Evolutionary conservation across 1,139 yeast species (phyloP).

Genomic region (Barnettozyma hawaiiensis): DNA sequence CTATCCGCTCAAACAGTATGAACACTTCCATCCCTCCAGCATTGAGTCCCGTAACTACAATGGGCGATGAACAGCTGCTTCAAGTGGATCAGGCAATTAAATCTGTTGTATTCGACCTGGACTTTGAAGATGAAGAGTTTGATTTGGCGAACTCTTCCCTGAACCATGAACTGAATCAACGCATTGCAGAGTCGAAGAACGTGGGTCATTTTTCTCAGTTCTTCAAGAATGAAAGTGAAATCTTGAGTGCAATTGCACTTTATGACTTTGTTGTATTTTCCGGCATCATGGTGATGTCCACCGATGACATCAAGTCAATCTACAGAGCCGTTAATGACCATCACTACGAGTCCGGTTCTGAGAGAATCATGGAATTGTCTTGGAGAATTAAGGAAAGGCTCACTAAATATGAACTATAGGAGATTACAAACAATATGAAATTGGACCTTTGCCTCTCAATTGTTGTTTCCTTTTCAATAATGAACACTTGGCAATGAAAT

Average conservation of each 20-base stretch:
- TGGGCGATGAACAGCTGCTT: slow-evolving; percentile 4
- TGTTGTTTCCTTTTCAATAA: neutral
- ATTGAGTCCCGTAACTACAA: slow-evolving; percentile 6
- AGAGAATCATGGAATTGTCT: slow-evolving; percentile 15
- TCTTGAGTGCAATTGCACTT: slow-evolving; percentile 27
- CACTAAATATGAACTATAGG: slow-evolving; percentile 6
- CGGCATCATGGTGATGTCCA: slow-evolving; percentile 11
- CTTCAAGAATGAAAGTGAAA: slow-evolving; percentile 27
- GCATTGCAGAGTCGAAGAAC: slow-evolving; percentile 12
- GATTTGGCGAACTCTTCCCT: neutral
- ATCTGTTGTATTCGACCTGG: slow-evolving; percentile 20
- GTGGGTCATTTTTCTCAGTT: slow-evolving; percentile 10
- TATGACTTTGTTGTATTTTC: slow-evolving; percentile 30
- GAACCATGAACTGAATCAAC: slow-evolving; percentile 11
- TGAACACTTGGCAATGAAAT: neutral
- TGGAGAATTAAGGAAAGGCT: slow-evolving; percentile 24
- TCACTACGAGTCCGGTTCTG: slow-evolving; percentile 10
- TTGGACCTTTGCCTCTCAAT: too few species aligned
- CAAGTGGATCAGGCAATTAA: neutral
- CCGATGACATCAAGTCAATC: slow-evolving; percentile 15
- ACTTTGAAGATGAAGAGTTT: slow-evolving; percentile 12
- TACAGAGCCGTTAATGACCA: slow-evolving; percentile 20
- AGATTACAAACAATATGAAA: too few species aligned
- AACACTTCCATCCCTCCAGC: slow-evolving; percentile 15
- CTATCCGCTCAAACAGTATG: slow-evolving; percentile 1